Evolutionary conservation across 78 protist genomes (phyloP).

Genomic region (Dictyostelium citrinum): DNA sequence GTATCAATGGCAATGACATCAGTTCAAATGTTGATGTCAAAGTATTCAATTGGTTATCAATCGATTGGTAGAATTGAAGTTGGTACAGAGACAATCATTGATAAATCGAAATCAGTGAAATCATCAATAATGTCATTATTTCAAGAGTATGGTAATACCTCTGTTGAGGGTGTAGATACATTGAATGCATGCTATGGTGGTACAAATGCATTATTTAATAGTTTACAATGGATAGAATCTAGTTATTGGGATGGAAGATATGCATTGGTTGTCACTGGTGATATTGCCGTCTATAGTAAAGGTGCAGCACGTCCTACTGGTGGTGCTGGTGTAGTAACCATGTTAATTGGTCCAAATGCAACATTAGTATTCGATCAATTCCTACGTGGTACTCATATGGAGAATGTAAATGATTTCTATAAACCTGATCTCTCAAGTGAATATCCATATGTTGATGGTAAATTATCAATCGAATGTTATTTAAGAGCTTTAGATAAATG

Average conservation of each 20-base stretch:
- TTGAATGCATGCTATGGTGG: conserved; percentile 98
- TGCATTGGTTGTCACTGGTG: conserved; percentile 93
- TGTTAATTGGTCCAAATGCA: conserved; percentile 97
- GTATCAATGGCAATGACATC: conserved; percentile 88
- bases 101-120: conserved; percentile 93
- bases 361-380: conserved; percentile 88
- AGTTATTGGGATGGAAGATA: conserved; percentile 96
- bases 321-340: conserved; percentile 95
- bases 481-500: conserved; percentile 91
- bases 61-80: conserved; percentile 96
- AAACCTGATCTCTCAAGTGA: conserved; percentile 94
- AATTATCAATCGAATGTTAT: conserved; percentile 89
- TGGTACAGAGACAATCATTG: conserved; percentile 96
- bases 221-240: conserved; percentile 94
- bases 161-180: conserved; percentile 83
- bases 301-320: conserved; percentile 89
- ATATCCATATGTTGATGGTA: conserved; percentile 95
- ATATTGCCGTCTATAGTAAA: conserved; percentile 92
- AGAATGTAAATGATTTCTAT: conserved; percentile 96
- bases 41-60: conserved; percentile 23
- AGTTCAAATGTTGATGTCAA: conserved; percentile 76
- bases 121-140: conserved; percentile 88
- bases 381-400: conserved; percentile 85
- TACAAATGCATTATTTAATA: conserved; percentile 93
- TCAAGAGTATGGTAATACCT: conserved; percentile 66